A percentile compares a stretch with the other conserved stretches of the same genome.
These are phyloP conservation scores for Coccomyxa sp. DNA, from an alignment of 139 green algal species.

Conservation along the genomic window DNA sequence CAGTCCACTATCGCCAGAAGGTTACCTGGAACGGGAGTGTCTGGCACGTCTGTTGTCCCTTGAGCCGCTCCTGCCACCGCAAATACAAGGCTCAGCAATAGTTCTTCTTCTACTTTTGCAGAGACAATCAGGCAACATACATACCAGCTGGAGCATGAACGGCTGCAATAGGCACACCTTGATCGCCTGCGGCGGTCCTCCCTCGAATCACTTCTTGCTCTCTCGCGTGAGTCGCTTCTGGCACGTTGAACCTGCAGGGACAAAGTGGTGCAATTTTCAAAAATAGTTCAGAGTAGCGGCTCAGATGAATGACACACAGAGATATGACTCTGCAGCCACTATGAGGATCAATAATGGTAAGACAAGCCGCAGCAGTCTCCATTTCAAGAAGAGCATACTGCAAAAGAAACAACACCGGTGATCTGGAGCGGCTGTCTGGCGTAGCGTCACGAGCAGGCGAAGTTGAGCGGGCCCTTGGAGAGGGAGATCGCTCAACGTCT, in stretches of 20 bases:
- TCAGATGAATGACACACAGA: no score
- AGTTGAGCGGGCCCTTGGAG: not conserved
- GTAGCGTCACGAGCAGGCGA: not conserved
- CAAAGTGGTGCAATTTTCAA: no score
- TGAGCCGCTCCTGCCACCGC: not conserved
- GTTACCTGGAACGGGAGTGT: not conserved
- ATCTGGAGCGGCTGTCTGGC: not conserved
- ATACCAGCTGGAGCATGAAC: no score
- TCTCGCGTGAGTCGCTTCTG: not conserved
- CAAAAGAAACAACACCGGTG: not conserved
- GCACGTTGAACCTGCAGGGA: not conserved
- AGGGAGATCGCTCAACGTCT: not conserved
- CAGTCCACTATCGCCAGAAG: not conserved
- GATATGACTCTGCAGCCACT: no score
- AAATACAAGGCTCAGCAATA: not conserved
- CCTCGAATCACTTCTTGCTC: not conserved
- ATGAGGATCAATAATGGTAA: no score
- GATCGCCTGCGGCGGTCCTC: not conserved
- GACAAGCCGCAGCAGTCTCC: no score
- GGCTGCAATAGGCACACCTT: not conserved
- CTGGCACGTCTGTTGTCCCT: not conserved
- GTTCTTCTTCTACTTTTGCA: not conserved
- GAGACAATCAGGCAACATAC: no score
- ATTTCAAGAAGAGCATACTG: not conserved
- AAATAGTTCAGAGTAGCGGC: no score